Base-by-base conservation (phyloP, 2,329 filamentous ascomycete species). In the Venturia oleaginea region DNA sequence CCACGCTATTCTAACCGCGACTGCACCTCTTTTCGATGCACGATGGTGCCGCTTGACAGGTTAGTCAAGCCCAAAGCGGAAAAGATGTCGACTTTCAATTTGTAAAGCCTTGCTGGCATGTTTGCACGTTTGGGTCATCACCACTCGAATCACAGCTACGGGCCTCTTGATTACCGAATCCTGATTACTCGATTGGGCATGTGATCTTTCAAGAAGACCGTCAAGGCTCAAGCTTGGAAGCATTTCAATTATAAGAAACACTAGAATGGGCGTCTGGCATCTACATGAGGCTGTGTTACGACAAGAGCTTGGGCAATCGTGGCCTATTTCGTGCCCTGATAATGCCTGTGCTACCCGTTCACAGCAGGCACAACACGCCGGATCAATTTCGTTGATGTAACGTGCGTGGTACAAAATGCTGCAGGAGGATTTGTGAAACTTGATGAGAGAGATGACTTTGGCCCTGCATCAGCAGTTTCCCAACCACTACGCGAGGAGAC, bases 1-100 rank as follows among this genome's bases (percentile, higher is more conserved):
- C 51, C 51, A 57, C 51, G 51, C 51, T 57, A 57, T 15, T 34
- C 51, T 34, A 57, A 34, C 15, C 51, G 51, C 51, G 51, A 57
- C 34, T 32, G 51, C 30, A 34, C 2, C 27, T 54, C 32, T 24
- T 17, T 32, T 54, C 30, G 51, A 34, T 57, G 27, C 30, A 57
- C 13, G 2, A 34, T 57, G 51, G 51, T 55, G 27, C 27, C 51
- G 51, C 51, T 55, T 34, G 51, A 55, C 27, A 55, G 51, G 27
- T 27, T 13, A 19, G 34, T 34, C 51, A 57, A 34, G 27, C 27
- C 17, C 15, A 32, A 34, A 34, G 13, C 27, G 17, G 51, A 57
- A 3, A 57, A n/a, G 17, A 34, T 57, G 7, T 34, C 24, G 51
- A 15, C 27, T 30, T 34, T 57, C 27, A 34, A 34, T 57, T 37